Evolutionary conservation across 179 eudicot species (phyloP), one percentile per base, ranked within the genome.

Genomic region (Camellia oleifera): DNA sequence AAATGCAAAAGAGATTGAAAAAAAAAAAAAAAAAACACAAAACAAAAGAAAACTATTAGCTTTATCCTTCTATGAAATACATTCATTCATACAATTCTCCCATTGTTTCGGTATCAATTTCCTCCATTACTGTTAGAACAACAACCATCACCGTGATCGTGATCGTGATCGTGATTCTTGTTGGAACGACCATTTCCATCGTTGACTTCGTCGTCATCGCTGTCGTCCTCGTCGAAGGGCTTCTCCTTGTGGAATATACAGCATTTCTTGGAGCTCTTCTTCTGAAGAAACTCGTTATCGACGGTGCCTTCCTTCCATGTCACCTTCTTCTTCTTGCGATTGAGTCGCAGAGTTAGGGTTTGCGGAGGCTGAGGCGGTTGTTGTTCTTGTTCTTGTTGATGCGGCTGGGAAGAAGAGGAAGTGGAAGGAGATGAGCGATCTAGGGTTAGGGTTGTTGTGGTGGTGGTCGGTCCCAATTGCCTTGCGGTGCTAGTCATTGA

Each of bases 281-380:
- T 93, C 58, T 89, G 85, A 82, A 94, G 79, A 42, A 93, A 93
- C 84, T 93, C 98, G 79, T 93, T 93, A 46, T 94, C 91, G 17
- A 94, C 87, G 23, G 97, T 91, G 42, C 91, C 98, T 81, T 94
- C 94, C 81, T 87, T 91, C 98, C 98, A 94, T 2, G 95, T 72
- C 0, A 93, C 97, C 92, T 89, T 94, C 91, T 93, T 93, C 86
- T 91, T 94, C 84, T 84, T 93, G 50, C 89, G 91, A 80, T 87
- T 87, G 72, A 92, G 88, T 9, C 89, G 86, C 82, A 94, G 83
- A 81, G 89, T 86, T 82, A 94, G 86, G 84, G 92, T 85, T 83
- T 89, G 72, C 23, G 76, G 70, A 12, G 67, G 76, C 54, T 64
- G 78, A 11, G 46, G 79, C 40, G 46, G 69, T 13, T 14, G 50